These are phyloP conservation scores for Alternaria arbusti DNA, from an alignment of 2,329 filamentous ascomycete genomes.

Conservation along the genomic window DNA sequence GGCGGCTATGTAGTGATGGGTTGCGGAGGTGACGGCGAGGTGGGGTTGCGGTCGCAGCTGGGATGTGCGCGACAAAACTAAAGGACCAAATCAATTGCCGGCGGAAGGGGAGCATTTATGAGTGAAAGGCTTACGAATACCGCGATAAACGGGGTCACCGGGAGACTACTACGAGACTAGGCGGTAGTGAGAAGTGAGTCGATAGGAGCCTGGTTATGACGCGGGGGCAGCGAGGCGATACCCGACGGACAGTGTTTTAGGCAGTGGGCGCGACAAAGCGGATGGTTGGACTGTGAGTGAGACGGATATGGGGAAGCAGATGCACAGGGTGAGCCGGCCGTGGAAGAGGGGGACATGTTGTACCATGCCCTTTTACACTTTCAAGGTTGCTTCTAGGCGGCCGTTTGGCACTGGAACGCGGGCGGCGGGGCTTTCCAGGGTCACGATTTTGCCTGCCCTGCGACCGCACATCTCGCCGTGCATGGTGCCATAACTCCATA, in stretches of 20 bases:
- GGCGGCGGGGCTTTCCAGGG: constrained; percentile 11
- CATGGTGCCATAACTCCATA: constrained; percentile 1
- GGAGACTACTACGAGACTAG: constrained; percentile 19
- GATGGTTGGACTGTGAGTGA: not conserved
- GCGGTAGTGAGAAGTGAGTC: constrained; percentile 21
- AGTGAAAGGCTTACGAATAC: constrained; percentile 22
- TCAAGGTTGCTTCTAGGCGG: not conserved
- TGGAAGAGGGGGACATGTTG: constrained; percentile 5
- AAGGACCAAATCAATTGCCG: constrained; percentile 21
- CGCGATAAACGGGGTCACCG: constrained; percentile 16
- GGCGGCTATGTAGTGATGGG: constrained; percentile 10
- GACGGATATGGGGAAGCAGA: not conserved
- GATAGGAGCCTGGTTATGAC: constrained; percentile 19
- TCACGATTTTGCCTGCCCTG: not conserved
- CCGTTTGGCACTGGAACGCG: constrained; percentile 8
- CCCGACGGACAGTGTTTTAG: constrained; percentile 7
- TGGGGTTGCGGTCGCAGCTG: constrained; percentile 3
- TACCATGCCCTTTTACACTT: not conserved
- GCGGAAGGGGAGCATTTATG: constrained; percentile 19
- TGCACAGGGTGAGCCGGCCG: not conserved
- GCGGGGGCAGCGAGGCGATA: constrained; percentile 23
- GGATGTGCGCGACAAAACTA: constrained; percentile 12
- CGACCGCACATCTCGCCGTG: constrained; percentile 3
- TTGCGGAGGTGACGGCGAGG: constrained; percentile 2
- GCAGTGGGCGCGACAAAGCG: not conserved